Evolutionary conservation across 768 basidiomycete species (phyloP).

Genomic region (Mycena pura): DNA sequence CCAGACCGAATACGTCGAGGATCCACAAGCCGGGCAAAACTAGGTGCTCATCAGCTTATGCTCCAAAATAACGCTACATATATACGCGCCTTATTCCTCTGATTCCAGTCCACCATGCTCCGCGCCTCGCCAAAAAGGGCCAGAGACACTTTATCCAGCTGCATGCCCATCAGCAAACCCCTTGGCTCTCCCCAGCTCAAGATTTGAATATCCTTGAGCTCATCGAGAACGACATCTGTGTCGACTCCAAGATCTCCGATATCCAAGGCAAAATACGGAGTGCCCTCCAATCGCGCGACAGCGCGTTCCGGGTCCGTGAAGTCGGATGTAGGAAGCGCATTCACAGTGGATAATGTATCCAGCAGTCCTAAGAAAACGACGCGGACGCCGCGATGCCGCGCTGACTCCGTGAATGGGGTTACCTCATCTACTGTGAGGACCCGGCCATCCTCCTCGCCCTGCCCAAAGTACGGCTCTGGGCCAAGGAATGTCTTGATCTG

Average conservation of each 20-base stretch:
- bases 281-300: constrained; percentile 72
- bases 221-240: constrained; percentile 46
- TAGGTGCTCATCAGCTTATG: constrained; percentile 34
- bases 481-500: constrained; percentile 74
- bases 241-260: constrained; percentile 55
- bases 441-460: constrained; percentile 58
- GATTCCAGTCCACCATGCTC: constrained; percentile 93
- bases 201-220: constrained; percentile 45
- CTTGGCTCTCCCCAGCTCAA: constrained; percentile 74
- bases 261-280: constrained; percentile 86
- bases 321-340: constrained; percentile 70
- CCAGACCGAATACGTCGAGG: constrained; percentile 85
- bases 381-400: constrained; percentile 62
- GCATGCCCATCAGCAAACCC: constrained; percentile 49
- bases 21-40: constrained; percentile 92
- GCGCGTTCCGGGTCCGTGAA: constrained; percentile 62
- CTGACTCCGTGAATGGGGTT: constrained; percentile 54
- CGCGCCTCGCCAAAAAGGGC: constrained; percentile 80
- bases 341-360: constrained; percentile 41
- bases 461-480: constrained; percentile 71
- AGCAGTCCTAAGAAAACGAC: constrained; percentile 83
- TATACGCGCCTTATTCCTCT: constrained; percentile 73
- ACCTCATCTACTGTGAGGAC: constrained; percentile 38
- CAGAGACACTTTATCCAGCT: constrained; percentile 68
- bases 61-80: not conserved